Conservation (phyloP, 2,329 filamentous ascomycete species). For the Talaromyces albobiverticillius region DNA sequence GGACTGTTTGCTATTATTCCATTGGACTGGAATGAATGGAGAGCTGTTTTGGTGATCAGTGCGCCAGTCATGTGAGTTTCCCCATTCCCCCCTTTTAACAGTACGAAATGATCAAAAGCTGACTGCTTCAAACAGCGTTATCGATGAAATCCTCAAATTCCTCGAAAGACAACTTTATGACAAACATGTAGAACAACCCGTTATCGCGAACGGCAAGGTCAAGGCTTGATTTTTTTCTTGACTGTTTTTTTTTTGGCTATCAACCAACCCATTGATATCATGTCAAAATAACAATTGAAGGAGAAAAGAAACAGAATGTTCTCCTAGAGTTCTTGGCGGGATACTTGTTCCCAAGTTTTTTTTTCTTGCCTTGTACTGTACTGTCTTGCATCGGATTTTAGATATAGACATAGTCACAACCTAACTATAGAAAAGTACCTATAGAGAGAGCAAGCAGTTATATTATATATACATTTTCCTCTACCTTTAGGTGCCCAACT, state of each 20-base stretch:
- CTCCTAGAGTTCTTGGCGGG: too few relatives aligned
- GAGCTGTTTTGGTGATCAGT: conserved; percentile 84
- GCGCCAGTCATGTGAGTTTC: conserved; percentile 81
- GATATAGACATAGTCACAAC: too few relatives aligned
- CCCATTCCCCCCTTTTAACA: neutral
- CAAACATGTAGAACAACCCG: conserved; percentile 15
- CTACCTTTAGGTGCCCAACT: too few relatives aligned
- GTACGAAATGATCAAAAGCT: conserved; percentile 19
- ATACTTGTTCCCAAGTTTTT: too few relatives aligned
- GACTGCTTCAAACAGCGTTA: conserved; percentile 53
- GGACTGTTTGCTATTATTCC: conserved; percentile 86
- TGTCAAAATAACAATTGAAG: too few relatives aligned
- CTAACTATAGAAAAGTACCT: too few relatives aligned
- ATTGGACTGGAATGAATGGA: conserved; percentile 82
- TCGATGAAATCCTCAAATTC: conserved; percentile 81
- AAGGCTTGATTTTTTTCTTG: conserved; percentile 37
- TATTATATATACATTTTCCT: too few relatives aligned
- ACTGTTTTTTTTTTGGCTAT: conserved; percentile 3
- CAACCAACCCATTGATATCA: too few relatives aligned
- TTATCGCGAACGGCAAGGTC: conserved; percentile 25
- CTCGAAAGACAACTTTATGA: conserved; percentile 66
- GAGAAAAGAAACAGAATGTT: too few relatives aligned
- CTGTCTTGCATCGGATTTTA: too few relatives aligned
- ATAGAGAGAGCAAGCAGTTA: too few relatives aligned
- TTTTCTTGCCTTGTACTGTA: too few relatives aligned